Evolutionary conservation across 208 protist species (phyloP).

Genomic region (Polymyxa betae): DNA sequence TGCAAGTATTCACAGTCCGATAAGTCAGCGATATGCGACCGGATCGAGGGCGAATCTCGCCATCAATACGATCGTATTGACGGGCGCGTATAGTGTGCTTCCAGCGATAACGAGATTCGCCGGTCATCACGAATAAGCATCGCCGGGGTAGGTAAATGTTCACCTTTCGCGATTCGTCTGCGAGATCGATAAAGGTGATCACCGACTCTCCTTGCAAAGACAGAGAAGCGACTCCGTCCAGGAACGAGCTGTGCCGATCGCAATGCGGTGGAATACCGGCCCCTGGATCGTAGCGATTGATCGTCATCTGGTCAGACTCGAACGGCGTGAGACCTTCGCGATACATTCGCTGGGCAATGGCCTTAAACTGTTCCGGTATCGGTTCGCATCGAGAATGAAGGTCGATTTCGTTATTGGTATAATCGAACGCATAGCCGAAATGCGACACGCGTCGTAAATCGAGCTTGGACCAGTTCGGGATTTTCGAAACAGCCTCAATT

Average conservation of each 20-base stretch:
- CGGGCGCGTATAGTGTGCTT: slow-evolving; percentile 14
- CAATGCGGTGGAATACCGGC: slow-evolving; percentile 28
- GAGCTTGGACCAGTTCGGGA: background rate
- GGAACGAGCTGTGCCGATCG: slow-evolving; percentile 13
- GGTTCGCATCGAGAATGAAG: background rate
- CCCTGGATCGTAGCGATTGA: slow-evolving; percentile 15
- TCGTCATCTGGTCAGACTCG: slow-evolving; percentile 24
- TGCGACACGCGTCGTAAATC: background rate
- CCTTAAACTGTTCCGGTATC: background rate
- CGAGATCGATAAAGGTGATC: slow-evolving; percentile 30
- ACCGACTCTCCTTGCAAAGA: background rate
- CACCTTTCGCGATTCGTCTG: background rate
- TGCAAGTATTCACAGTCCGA: background rate
- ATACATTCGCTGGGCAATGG: slow-evolving; percentile 6
- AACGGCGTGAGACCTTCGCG: background rate
- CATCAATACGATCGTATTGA: slow-evolving; percentile 21
- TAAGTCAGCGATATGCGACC: slow-evolving; percentile 11
- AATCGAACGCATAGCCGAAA: slow-evolving; percentile 44
- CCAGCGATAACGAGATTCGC: background rate
- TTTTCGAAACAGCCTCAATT: background rate
- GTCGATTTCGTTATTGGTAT: background rate
- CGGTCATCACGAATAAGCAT: slow-evolving; percentile 23
- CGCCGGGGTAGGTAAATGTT: slow-evolving; percentile 25
- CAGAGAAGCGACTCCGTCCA: background rate
- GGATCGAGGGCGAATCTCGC: background rate